Conservation (phyloP, 1,284 basidiomycete species). For the Paramarasmius palmivorus region DNA sequence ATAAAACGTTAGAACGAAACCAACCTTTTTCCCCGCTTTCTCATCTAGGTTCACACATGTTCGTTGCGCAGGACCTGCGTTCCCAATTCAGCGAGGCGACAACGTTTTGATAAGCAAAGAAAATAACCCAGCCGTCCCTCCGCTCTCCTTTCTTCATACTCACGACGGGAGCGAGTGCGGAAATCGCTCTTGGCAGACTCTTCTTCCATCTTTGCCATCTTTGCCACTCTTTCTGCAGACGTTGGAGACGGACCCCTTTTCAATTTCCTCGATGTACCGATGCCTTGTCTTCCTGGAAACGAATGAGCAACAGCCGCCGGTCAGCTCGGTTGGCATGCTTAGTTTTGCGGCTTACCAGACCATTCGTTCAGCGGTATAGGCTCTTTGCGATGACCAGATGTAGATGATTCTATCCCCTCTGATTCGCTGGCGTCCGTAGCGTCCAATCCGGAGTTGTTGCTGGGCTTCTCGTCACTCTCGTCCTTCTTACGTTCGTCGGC, state of each 20-base stretch:
- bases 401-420: slow-evolving; percentile 4
- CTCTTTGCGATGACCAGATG: slow-evolving; percentile 46
- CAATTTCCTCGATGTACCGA: slow-evolving; percentile 60
- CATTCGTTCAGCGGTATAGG: slow-evolving; percentile 76
- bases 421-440: slow-evolving; percentile 5
- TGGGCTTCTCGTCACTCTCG: no score
- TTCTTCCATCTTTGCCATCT: slow-evolving; percentile 73
- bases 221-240: slow-evolving; percentile 61
- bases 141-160: slow-evolving; percentile 75
- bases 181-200: slow-evolving; percentile 55
- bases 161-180: slow-evolving; percentile 64
- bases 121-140: slow-evolving; percentile 55
- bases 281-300: slow-evolving; percentile 68
- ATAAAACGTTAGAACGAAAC: slow-evolving; percentile 20
- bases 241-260: slow-evolving; percentile 57
- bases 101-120: not conserved
- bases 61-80: slow-evolving; percentile 55
- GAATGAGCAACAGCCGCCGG: slow-evolving; percentile 6
- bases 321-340: not conserved
- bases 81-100: not conserved
- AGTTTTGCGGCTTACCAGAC: slow-evolving; percentile 52
- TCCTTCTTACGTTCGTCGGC: slow-evolving; percentile 25
- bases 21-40: slow-evolving; percentile 61
- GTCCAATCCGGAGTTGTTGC: not conserved
- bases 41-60: slow-evolving; percentile 77